Evolutionary conservation across 768 basidiomycete genomes (phyloP).

Genomic region (Clitopilus passeckerianus): DNA sequence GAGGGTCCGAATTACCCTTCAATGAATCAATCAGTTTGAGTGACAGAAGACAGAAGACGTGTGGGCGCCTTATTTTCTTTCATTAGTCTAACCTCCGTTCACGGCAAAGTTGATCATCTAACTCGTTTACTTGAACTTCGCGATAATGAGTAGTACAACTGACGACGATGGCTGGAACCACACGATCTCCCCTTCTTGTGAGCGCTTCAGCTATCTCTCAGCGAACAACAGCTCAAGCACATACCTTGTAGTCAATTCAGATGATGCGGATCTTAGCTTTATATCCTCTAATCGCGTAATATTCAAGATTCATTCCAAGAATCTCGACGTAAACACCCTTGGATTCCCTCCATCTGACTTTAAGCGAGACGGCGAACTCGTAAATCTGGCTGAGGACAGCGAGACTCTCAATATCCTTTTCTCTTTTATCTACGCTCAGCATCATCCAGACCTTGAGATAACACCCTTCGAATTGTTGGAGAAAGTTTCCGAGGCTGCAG

Average conservation of each 20-base stretch:
- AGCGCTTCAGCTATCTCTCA: too few species aligned
- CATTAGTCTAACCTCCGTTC: too few species aligned
- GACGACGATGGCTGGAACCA: too few species aligned
- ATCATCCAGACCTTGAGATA: neutral
- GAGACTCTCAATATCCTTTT: neutral
- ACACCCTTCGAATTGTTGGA: neutral
- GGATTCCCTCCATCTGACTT: slow-evolving; percentile 18
- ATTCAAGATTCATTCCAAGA: slow-evolving; percentile 17
- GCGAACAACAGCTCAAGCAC: too few species aligned
- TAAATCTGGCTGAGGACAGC: slow-evolving; percentile 15
- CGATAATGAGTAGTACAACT: too few species aligned
- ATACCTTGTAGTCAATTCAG: slow-evolving; percentile 13
- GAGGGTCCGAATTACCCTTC: too few species aligned
- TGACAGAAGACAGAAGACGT: too few species aligned
- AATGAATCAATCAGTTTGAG: too few species aligned
- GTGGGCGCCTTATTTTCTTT: too few species aligned
- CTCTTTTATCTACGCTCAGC: neutral
- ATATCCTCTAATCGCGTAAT: slow-evolving; percentile 14
- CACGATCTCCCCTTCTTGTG: too few species aligned
- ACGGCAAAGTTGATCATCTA: too few species aligned
- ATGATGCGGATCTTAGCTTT: slow-evolving; percentile 16
- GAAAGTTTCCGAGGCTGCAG: neutral
- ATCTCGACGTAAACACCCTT: slow-evolving; percentile 16
- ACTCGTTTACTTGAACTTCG: too few species aligned
- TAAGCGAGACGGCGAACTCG: slow-evolving; percentile 10